These are phyloP conservation scores for Gentiana dahurica DNA, from an alignment of 257 asterid species.

Conservation along the genomic window DNA sequence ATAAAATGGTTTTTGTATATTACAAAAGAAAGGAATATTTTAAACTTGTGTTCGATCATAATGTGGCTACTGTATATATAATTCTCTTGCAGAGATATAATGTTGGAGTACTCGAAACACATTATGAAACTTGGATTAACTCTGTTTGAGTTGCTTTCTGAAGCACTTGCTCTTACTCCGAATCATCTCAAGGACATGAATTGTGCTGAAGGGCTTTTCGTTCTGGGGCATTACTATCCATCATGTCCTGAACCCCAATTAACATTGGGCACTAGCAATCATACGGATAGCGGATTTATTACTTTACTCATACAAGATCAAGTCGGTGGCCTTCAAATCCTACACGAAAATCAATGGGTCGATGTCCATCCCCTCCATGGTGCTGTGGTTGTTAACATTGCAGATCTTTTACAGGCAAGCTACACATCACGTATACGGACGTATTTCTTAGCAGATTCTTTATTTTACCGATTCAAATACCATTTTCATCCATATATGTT, in stretches of 20 bases:
- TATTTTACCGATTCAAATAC: too few relatives aligned
- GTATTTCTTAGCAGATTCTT: not conserved
- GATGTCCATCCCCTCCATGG: conserved; percentile 35
- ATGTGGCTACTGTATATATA: too few relatives aligned
- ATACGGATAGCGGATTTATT: conserved; percentile 34
- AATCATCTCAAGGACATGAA: conserved; percentile 18
- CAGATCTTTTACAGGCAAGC: conserved; percentile 47
- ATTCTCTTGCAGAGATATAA: conserved; percentile 6
- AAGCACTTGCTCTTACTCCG: conserved; percentile 26
- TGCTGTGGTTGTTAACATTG: conserved; percentile 35
- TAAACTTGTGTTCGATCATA: too few relatives aligned
- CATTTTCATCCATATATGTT: too few relatives aligned
- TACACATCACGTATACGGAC: not conserved
- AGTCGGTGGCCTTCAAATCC: conserved; percentile 37
- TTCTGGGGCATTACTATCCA: conserved; percentile 2
- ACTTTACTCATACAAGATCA: conserved; percentile 34
- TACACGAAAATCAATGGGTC: conserved; percentile 35
- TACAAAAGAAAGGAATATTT: too few relatives aligned
- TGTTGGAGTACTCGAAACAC: conserved; percentile 20
- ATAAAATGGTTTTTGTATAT: too few relatives aligned
- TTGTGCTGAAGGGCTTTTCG: conserved; percentile 19
- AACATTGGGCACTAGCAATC: conserved; percentile 28
- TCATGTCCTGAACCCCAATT: conserved; percentile 1
- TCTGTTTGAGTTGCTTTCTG: conserved; percentile 25
- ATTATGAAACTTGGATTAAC: conserved; percentile 16